These are phyloP conservation scores for Coffea canephora DNA, from an alignment of 257 asterid species.

Conservation along the genomic window DNA sequence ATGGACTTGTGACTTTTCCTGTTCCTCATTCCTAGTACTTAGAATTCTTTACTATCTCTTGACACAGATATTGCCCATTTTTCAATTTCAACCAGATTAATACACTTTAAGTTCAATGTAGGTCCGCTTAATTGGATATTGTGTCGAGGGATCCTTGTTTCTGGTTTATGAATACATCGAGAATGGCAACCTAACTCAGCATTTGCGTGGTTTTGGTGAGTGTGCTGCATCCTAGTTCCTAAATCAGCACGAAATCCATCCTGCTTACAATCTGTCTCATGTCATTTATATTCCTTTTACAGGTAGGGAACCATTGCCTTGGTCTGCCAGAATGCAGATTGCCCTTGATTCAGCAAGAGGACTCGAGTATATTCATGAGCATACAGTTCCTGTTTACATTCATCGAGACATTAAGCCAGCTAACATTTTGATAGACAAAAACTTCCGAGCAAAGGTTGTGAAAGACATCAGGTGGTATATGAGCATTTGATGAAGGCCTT, in stretches of 20 bases:
- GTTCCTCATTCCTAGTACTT: not conserved
- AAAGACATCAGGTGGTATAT: too few relatives aligned
- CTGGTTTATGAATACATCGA: constrained; percentile 84
- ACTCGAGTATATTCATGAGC: constrained; percentile 91
- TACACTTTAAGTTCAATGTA: constrained; percentile 20
- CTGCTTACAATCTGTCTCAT: constrained; percentile 5
- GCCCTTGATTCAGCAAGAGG: constrained; percentile 97
- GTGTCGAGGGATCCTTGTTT: constrained; percentile 71
- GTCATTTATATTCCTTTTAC: constrained; percentile 2
- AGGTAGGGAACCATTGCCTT: constrained; percentile 54
- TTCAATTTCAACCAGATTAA: too few relatives aligned
- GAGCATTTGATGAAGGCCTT: not conserved
- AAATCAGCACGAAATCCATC: not conserved
- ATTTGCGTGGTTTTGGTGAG: constrained; percentile 68
- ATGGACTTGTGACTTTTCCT: not conserved
- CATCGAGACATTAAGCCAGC: constrained; percentile 85
- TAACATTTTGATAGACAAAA: constrained; percentile 69
- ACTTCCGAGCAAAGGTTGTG: constrained; percentile 78
- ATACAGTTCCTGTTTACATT: constrained; percentile 80
- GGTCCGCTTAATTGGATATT: constrained; percentile 86
- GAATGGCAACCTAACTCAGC: constrained; percentile 83
- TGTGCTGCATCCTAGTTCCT: not conserved
- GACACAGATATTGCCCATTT: too few relatives aligned
- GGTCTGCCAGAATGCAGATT: constrained; percentile 75
- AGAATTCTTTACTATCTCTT: not conserved